Evolutionary conservation across 2,329 filamentous ascomycete genomes (phyloP).

Genomic region (Pseudocercospora musae): DNA sequence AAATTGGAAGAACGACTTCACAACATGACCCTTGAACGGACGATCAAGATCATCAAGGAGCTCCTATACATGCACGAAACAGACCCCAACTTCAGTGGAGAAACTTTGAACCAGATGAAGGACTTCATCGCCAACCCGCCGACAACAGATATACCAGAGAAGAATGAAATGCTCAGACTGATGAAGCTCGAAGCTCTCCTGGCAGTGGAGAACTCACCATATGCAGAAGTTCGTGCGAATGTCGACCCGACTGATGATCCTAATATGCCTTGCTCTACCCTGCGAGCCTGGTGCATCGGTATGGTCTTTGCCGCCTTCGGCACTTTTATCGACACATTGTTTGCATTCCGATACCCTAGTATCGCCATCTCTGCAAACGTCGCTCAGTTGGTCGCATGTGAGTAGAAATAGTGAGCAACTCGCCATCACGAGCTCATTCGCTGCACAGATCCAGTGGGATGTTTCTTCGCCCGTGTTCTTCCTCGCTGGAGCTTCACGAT

Average conservation of each 20-base stretch:
- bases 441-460: conserved; percentile 43
- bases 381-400: conserved; percentile 28
- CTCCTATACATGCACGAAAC: conserved; percentile 16
- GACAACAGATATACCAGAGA: conserved; percentile 8
- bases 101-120: conserved; percentile 14
- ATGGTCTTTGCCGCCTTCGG: conserved; percentile 29
- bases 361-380: conserved; percentile 33
- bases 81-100: conserved; percentile 16
- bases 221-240: conserved; percentile 26
- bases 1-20: conserved; percentile 8
- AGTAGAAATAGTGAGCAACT: neutral
- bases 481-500: conserved; percentile 53
- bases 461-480: conserved; percentile 55
- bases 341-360: conserved; percentile 33
- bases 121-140: conserved; percentile 14
- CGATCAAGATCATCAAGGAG: conserved; percentile 11
- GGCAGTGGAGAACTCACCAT: conserved; percentile 23
- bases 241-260: conserved; percentile 25
- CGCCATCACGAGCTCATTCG: neutral
- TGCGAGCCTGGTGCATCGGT: conserved; percentile 36
- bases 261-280: conserved; percentile 30
- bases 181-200: conserved; percentile 13
- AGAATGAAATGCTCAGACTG: conserved; percentile 7
- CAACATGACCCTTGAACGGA: conserved; percentile 7
- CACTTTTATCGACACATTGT: conserved; percentile 32